phyloP scores from a whole-genome alignment of 305 asterid species.

The Fraxinus floribunda region DNA sequence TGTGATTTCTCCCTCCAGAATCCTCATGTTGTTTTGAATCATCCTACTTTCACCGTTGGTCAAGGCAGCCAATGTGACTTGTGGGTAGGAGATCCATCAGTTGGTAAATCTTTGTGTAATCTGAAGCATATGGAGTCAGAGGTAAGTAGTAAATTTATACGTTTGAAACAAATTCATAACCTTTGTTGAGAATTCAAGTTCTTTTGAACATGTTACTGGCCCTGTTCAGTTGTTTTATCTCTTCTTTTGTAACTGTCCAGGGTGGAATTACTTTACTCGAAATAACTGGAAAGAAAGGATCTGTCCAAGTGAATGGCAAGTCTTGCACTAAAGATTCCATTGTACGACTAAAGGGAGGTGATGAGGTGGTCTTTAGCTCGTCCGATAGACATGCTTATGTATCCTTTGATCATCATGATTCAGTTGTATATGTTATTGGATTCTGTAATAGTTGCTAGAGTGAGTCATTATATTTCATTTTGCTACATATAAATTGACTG shows the following conservation, averaged over 20 bases:
- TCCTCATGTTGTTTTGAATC: slow-evolving; percentile 66
- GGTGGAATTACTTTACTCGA: slow-evolving; percentile 71
- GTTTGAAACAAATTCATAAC: not conserved
- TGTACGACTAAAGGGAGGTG: slow-evolving; percentile 70
- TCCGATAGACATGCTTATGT: slow-evolving; percentile 76
- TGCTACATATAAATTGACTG: not conserved
- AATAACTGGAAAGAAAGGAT: slow-evolving; percentile 77
- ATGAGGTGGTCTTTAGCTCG: slow-evolving; percentile 78
- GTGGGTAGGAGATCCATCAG: slow-evolving; percentile 63
- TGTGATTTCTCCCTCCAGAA: slow-evolving; percentile 41
- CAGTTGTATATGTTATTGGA: slow-evolving; percentile 15
- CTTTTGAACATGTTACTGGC: slow-evolving; percentile 9
- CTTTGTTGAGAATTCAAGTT: slow-evolving; percentile 23
- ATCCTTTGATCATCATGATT: slow-evolving; percentile 53
- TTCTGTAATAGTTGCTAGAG: not conserved
- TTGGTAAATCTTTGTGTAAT: slow-evolving; percentile 69
- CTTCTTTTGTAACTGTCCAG: slow-evolving; percentile 32
- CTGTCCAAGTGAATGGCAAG: slow-evolving; percentile 84
- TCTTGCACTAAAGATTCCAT: slow-evolving; percentile 60
- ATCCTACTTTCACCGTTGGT: slow-evolving; percentile 66
- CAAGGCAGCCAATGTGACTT: slow-evolving; percentile 76
- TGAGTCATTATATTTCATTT: slow-evolving; percentile 10
- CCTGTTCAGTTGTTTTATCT: slow-evolving; percentile 23
- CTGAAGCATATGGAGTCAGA: slow-evolving; percentile 68
- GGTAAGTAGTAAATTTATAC: slow-evolving; percentile 40